Conservation (phyloP, 2,329 filamentous ascomycete species). For the Apiospora arundinis region DNA sequence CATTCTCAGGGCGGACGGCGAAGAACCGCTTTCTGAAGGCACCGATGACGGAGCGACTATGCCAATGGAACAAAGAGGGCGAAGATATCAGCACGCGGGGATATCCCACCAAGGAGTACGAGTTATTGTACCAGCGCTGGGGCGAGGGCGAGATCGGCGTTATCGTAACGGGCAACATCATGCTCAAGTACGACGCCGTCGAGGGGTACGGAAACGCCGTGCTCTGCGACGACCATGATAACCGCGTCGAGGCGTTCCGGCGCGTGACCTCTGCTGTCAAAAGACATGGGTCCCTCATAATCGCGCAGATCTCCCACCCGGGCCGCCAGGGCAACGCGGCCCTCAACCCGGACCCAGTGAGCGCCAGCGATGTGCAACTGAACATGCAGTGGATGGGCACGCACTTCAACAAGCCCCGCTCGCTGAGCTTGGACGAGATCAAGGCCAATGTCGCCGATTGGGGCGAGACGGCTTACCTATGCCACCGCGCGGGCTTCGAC, state of each 20-base stretch:
- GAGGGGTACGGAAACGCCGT: conserved; percentile 59
- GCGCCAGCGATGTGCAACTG: conserved; percentile 56
- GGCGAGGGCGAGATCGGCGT: conserved; percentile 55
- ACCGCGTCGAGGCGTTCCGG: conserved; percentile 60
- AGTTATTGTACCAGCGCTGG: conserved; percentile 61
- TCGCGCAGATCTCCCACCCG: conserved; percentile 64
- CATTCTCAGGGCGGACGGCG: conserved; percentile 53
- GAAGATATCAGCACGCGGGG: conserved; percentile 29
- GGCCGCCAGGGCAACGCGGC: conserved; percentile 54
- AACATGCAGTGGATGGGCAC: conserved; percentile 40
- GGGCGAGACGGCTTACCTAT: conserved; percentile 26
- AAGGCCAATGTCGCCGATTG: conserved; percentile 27
- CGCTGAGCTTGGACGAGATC: conserved; percentile 25
- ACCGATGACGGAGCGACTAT: conserved; percentile 65
- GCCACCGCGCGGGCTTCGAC: conserved; percentile 35
- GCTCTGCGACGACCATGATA: conserved; percentile 51
- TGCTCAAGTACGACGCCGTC: conserved; percentile 61
- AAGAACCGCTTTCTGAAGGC: conserved; percentile 64
- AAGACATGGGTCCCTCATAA: conserved; percentile 56
- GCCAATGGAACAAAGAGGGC: conserved; percentile 42
- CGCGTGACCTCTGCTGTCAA: conserved; percentile 55
- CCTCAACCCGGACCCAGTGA: conserved; percentile 56
- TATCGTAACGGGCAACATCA: conserved; percentile 64
- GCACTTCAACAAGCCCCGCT: conserved; percentile 40
- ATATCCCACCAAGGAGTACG: conserved; percentile 29